Conservation (phyloP, 106 monocot species). For the Acorus gramineus region DNA sequence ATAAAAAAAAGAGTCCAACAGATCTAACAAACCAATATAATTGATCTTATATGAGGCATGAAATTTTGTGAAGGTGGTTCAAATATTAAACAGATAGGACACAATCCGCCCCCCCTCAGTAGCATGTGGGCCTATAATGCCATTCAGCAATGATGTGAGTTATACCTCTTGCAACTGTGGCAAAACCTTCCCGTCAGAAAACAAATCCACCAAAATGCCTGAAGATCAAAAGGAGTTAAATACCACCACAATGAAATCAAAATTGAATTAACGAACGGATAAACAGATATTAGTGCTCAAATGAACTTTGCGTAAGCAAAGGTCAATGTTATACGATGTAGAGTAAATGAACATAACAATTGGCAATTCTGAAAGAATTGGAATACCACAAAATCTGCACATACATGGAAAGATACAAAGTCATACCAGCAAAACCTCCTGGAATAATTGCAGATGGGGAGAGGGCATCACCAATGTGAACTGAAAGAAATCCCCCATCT, state of each 20-base stretch:
- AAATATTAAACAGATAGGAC: too few relatives aligned
- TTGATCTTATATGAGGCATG: too few relatives aligned
- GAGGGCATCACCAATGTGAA: constrained; percentile 77
- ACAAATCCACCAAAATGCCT: constrained; percentile 90
- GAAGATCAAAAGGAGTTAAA: constrained; percentile 4
- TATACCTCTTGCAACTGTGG: constrained; percentile 66
- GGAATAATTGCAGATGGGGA: constrained; percentile 44
- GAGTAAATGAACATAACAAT: background rate
- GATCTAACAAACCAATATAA: too few relatives aligned
- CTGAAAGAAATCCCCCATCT: constrained; percentile 62
- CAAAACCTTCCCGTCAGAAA: constrained; percentile 75
- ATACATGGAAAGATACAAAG: too few relatives aligned
- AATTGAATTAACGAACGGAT: background rate
- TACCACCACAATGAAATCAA: background rate
- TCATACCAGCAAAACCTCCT: constrained; percentile 89
- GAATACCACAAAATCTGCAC: background rate
- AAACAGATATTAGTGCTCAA: background rate
- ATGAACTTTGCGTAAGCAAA: background rate
- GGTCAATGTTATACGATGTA: background rate
- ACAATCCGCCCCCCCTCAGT: too few relatives aligned
- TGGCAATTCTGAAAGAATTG: background rate
- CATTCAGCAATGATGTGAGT: background rate
- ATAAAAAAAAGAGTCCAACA: too few relatives aligned
- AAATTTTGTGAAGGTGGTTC: too few relatives aligned
- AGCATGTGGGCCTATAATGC: too few relatives aligned